phyloP scores from a whole-genome alignment of 164 flowering plant genomes.

The Vitis cinerea region DNA sequence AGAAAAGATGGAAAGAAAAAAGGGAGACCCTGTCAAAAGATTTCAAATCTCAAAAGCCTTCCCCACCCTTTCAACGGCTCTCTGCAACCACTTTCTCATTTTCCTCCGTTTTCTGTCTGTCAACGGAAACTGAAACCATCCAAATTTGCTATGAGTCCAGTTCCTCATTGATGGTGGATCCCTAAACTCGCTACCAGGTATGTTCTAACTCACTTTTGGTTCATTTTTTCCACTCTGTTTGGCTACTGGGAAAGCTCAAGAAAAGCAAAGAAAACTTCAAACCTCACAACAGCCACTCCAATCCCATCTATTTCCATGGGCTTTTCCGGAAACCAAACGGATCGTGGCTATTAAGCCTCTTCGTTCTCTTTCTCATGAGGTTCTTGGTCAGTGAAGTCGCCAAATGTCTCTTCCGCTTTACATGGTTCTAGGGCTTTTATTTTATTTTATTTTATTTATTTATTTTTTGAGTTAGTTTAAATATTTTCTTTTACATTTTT shows the following conservation, averaged over 20 bases:
- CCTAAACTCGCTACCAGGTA: constrained; percentile 3
- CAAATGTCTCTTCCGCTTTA: neutral
- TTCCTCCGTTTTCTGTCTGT: neutral
- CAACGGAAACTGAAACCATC: constrained; percentile 7
- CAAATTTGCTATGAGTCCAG: neutral
- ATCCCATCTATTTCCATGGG: neutral
- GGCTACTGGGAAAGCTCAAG: neutral
- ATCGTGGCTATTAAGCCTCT: neutral
- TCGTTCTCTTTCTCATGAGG: neutral
- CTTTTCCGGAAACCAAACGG: neutral
- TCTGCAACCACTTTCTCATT: neutral
- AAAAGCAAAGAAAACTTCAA: neutral
- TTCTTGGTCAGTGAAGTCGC: neutral
- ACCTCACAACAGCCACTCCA: neutral
- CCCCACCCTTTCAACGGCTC: too few relatives aligned
- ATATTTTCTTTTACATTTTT: too few relatives aligned
- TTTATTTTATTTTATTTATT: neutral
- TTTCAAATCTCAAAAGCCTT: too few relatives aligned
- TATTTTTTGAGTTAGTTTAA: too few relatives aligned
- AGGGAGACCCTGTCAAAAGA: too few relatives aligned
- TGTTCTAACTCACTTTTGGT: neutral
- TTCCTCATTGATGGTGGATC: neutral
- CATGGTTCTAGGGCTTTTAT: neutral
- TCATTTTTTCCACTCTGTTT: neutral
- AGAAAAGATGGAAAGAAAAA: too few relatives aligned